A percentile compares a stretch with the other conserved stretches of the same genome.
phyloP scores from a whole-genome alignment of 257 asterid genomes.

The Perilla frutescens region DNA sequence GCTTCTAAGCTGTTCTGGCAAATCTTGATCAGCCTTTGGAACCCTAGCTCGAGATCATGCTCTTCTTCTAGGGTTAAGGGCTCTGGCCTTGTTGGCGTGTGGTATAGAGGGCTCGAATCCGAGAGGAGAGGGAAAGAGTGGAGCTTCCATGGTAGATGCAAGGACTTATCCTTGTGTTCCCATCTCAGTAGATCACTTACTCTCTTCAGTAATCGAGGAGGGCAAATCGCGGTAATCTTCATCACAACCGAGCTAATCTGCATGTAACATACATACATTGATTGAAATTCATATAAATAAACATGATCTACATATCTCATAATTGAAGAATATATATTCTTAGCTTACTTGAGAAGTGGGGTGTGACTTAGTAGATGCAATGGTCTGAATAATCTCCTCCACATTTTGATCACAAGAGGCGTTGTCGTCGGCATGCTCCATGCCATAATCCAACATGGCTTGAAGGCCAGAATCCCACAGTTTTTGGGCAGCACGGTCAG shows the following conservation, averaged over 20 bases:
- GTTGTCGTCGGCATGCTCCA: constrained; percentile 64
- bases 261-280: not conserved
- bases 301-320: too few relatives aligned
- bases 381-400: constrained; percentile 52
- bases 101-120: constrained; percentile 71
- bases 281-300: not conserved
- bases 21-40: constrained; percentile 49
- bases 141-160: constrained; percentile 81
- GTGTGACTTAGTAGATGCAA: constrained; percentile 43
- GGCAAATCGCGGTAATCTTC: constrained; percentile 82
- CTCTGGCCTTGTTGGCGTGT: constrained; percentile 58
- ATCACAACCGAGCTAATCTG: constrained; percentile 84
- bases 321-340: too few relatives aligned
- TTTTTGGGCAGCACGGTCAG: constrained; percentile 44
- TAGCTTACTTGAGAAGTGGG: constrained; percentile 54
- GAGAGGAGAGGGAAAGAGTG: constrained; percentile 58
- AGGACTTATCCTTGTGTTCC: constrained; percentile 55
- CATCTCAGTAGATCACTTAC: constrained; percentile 80
- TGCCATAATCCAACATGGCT: constrained; percentile 80
- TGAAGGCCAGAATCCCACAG: constrained; percentile 56
- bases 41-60: constrained; percentile 52
- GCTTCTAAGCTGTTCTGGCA: constrained; percentile 50
- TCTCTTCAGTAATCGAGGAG: constrained; percentile 59
- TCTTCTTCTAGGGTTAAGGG: constrained; percentile 65
- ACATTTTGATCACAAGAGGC: constrained; percentile 62